Conservation (phyloP, 1,139 yeast genomes). For the Debaryomyces nepalensis region DNA sequence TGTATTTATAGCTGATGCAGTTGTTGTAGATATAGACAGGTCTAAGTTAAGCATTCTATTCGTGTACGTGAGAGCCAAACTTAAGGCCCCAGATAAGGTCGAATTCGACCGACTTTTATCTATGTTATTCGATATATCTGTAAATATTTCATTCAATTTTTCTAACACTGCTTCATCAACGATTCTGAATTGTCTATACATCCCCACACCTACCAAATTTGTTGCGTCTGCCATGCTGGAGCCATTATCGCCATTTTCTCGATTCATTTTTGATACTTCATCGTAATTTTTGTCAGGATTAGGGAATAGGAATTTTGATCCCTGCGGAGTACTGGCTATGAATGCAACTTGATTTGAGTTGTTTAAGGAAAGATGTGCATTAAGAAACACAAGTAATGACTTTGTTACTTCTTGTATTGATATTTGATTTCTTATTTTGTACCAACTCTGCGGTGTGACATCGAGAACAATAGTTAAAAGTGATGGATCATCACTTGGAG, state of each 20-base stretch:
- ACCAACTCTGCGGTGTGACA: constrained; percentile 80
- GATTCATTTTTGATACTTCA: constrained; percentile 17
- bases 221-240: constrained; percentile 13
- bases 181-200: constrained; percentile 85
- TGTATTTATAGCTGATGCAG: constrained; percentile 51
- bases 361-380: constrained; percentile 85
- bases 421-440: constrained; percentile 47
- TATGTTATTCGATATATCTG: constrained; percentile 28
- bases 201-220: constrained; percentile 39
- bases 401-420: constrained; percentile 60
- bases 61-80: constrained; percentile 78
- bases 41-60: constrained; percentile 65
- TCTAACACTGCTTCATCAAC: constrained; percentile 80
- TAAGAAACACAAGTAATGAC: constrained; percentile 69
- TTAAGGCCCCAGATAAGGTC: constrained; percentile 77
- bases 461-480: constrained; percentile 80
- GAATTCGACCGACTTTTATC: constrained; percentile 27
- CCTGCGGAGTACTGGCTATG: constrained; percentile 73
- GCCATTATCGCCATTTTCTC: constrained; percentile 7
- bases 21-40: constrained; percentile 52
- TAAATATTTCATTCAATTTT: constrained; percentile 56
- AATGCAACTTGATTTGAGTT: constrained; percentile 86
- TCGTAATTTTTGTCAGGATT: constrained; percentile 35
- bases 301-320: constrained; percentile 78
- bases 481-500: constrained; percentile 71